Conservation (phyloP, 2,329 filamentous ascomycete species). For the Botrytis hyacinthi region DNA sequence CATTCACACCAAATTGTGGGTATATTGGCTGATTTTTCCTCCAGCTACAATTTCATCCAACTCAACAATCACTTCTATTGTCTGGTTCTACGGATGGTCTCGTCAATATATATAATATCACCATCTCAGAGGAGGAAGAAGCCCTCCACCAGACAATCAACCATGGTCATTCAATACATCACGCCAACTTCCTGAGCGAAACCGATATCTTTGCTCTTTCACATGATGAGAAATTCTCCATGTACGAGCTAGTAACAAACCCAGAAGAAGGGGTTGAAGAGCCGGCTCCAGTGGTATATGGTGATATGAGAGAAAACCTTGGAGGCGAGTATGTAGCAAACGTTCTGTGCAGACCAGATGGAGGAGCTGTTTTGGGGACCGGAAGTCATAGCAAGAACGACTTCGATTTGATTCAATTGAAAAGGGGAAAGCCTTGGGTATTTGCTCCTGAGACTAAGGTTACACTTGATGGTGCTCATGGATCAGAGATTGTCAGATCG, state of each 20-base stretch:
- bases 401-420: constrained; percentile 61
- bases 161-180: constrained; percentile 71
- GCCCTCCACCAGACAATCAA: constrained; percentile 76
- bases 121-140: constrained; percentile 71
- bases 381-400: constrained; percentile 61
- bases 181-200: constrained; percentile 66
- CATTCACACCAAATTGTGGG: background rate
- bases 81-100: constrained; percentile 79
- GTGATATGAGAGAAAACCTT: constrained; percentile 65
- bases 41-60: constrained; percentile 61
- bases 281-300: constrained; percentile 54
- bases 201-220: constrained; percentile 69
- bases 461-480: constrained; percentile 60
- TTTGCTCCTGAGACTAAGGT: constrained; percentile 56
- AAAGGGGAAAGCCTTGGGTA: constrained; percentile 52
- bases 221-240: constrained; percentile 73
- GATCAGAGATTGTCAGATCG: constrained; percentile 60
- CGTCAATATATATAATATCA: constrained; percentile 72
- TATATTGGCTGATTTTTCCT: constrained; percentile 34
- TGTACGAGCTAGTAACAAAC: constrained; percentile 67
- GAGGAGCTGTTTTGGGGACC: constrained; percentile 60
- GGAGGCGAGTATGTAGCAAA: constrained; percentile 73
- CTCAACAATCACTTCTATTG: constrained; percentile 59
- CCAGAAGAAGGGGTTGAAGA: constrained; percentile 56
- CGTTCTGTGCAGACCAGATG: constrained; percentile 58